Base-by-base conservation (phyloP, 352 stramenopile species). In the Plasmopara viticola region DNA sequence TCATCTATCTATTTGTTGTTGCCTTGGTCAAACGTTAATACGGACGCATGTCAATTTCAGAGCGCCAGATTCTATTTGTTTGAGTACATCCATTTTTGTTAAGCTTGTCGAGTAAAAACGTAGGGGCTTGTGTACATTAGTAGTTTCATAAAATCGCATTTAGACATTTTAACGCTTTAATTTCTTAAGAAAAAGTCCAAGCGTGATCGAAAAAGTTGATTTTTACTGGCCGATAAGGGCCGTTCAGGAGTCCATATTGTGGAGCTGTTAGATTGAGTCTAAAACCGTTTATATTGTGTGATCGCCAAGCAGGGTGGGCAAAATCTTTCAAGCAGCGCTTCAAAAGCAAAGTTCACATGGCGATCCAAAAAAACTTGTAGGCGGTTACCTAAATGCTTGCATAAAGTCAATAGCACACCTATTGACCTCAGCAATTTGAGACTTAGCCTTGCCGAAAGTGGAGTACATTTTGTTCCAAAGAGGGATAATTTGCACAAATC, bases 351-450 rank as follows among this genome's bases (percentile, higher is more conserved):
- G n/a, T n/a, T n/a, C n/a, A n/a, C n/a, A n/a, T n/a, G 39, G 15
- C n/a, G 7, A 10, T 50, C 17, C 37, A 60, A 38, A 45, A 50
- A 53, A 30, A 53, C 44, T 34, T 53, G 44, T 40, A 53, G 28
- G 1, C 29, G 30, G 29, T 33, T 49, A 35, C 6, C 53, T 44
- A 18, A 49, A 44, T 1, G 35, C 12, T n/a, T 41, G 4, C 9
- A 41, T 6, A 41, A 17, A 41, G 37, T 0, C 37, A 41, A 41
- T 41, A 41, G 37, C 18, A 17, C n/a, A 18, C 13, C 14, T 41
- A 41, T 13, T 41, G 1, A 41, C 37, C 5, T 17, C 37, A 8
- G 37, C 13, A 8, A 47, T n/a, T n/a, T n/a, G n/a, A n/a, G n/a
- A n/a, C n/a, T 35, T 18, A 29, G 42, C 42, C 13, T 47, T 47